Conservation (phyloP, 208 protist species). For the Jaenimonas drosophilae region DNA sequence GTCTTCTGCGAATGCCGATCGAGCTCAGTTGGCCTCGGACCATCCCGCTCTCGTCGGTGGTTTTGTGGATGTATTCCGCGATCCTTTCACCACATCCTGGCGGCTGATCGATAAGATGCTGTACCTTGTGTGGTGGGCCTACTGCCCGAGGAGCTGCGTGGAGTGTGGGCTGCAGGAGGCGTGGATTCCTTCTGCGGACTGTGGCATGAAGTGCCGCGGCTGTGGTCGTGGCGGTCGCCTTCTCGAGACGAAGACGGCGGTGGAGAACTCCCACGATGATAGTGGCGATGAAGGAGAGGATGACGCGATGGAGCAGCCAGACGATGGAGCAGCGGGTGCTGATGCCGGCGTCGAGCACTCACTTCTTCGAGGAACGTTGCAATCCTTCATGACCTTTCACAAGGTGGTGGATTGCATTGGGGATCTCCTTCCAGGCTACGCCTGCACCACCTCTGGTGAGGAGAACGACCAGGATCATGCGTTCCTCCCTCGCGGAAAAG, state of each 20-base stretch:
- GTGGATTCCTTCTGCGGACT: conserved; percentile 52
- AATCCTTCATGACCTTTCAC: no score
- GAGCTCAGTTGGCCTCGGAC: no score
- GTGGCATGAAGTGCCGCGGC: conserved; percentile 52
- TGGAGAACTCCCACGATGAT: conserved; percentile 13
- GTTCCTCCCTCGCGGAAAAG: background rate
- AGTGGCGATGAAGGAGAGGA: conserved; percentile 1
- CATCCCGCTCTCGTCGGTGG: conserved; percentile 35
- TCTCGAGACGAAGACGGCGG: conserved; percentile 28
- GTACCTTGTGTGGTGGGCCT: conserved; percentile 81
- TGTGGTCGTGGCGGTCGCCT: conserved; percentile 50
- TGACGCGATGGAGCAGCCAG: conserved; percentile 2
- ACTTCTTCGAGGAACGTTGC: background rate
- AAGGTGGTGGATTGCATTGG: no score
- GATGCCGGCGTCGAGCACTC: conserved; percentile 4
- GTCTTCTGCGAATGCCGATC: no score
- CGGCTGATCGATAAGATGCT: conserved; percentile 66
- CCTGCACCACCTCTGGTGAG: background rate
- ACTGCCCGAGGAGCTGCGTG: conserved; percentile 34
- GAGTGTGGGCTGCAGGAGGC: conserved; percentile 63
- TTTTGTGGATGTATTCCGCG: conserved; percentile 59
- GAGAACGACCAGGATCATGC: background rate
- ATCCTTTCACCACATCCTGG: conserved; percentile 39
- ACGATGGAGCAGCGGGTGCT: conserved; percentile 1
- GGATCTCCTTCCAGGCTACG: background rate